phyloP scores from a whole-genome alignment of 2,329 filamentous ascomycete genomes.

The Monilinia fructicola region DNA sequence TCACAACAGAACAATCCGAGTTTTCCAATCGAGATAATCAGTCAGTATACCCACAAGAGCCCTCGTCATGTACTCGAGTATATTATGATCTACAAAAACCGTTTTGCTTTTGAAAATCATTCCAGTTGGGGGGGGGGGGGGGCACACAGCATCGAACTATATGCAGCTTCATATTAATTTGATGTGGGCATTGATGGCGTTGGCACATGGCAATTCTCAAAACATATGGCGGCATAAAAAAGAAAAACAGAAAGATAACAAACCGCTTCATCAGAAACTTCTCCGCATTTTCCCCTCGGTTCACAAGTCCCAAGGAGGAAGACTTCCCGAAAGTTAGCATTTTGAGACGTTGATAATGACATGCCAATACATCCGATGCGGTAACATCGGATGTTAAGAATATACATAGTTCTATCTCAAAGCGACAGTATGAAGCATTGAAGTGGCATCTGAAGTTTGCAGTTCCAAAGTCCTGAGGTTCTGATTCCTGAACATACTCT shows the following conservation, averaged over 20 bases:
- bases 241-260: not conserved
- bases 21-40: not conserved
- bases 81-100: conserved; percentile 20
- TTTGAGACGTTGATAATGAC: not conserved
- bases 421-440: no score
- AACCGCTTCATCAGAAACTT: not conserved
- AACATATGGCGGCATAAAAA: not conserved
- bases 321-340: not conserved
- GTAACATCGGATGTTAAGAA: no score
- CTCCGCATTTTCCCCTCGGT: not conserved
- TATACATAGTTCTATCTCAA: not conserved
- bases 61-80: conserved; percentile 4
- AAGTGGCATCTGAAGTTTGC: no score
- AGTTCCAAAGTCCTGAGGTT: no score
- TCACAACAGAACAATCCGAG: conserved; percentile 10
- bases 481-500: no score
- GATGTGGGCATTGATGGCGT: not conserved
- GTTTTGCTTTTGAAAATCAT: conserved; percentile 17
- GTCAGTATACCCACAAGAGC: not conserved
- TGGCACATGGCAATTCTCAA: conserved; percentile 3
- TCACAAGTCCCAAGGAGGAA: not conserved
- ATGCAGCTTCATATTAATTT: conserved; percentile 13
- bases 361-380: not conserved
- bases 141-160: conserved; percentile 11
- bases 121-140: conserved; percentile 12